These are phyloP conservation scores for Solanum sejunctum DNA, from an alignment of 257 asterid genomes.

Conservation along the genomic window DNA sequence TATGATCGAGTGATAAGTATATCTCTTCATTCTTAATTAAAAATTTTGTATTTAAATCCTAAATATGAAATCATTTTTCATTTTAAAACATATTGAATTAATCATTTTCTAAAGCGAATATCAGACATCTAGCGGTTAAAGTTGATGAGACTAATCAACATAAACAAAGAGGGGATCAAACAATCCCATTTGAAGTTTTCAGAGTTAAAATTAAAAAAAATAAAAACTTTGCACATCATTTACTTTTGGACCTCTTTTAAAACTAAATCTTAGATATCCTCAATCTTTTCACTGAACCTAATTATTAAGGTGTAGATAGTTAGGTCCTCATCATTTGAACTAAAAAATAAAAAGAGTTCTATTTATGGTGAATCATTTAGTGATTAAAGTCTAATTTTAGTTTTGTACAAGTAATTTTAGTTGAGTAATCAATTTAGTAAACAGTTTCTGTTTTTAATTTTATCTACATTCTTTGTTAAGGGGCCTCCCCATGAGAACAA, in stretches of 20 bases:
- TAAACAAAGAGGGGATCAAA: background rate
- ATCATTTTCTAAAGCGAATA: background rate
- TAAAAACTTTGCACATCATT: background rate
- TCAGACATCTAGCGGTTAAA: background rate
- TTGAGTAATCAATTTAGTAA: background rate
- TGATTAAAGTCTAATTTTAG: background rate
- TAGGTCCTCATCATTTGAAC: background rate
- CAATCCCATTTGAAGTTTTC: background rate
- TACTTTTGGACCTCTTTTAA: background rate
- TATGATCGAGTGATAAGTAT: background rate
- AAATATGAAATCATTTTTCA: rapidly evolving
- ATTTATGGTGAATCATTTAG: background rate
- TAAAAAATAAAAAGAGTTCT: background rate
- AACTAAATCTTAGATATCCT: background rate
- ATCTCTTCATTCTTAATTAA: background rate
- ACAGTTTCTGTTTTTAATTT: background rate
- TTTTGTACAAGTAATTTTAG: background rate
- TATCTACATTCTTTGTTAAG: background rate
- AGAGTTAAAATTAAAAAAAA: background rate
- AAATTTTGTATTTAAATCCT: background rate
- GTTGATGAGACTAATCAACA: background rate
- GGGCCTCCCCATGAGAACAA: background rate
- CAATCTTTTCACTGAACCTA: background rate
- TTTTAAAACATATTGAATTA: too few species aligned
- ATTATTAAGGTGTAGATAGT: background rate